A percentile compares a stretch with the other conserved stretches of the same genome.
phyloP scores from a whole-genome alignment of 2,329 filamentous ascomycete species.

The Hypoxylon sp. region DNA sequence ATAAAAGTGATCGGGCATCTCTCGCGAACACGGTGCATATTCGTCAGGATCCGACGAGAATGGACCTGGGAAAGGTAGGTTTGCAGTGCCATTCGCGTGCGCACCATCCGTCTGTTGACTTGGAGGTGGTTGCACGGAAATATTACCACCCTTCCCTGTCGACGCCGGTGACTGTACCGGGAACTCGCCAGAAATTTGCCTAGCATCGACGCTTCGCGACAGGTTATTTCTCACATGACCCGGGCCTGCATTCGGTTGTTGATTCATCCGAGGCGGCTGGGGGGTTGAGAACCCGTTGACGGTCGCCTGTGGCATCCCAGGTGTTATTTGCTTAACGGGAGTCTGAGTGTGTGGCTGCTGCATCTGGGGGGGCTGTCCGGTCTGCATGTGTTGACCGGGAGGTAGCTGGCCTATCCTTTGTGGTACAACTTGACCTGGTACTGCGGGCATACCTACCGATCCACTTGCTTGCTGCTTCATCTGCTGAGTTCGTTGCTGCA shows the following conservation, averaged over 20 bases:
- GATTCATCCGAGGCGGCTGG: slow-evolving; percentile 60
- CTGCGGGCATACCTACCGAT: slow-evolving; percentile 53
- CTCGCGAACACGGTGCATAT: slow-evolving; percentile 69
- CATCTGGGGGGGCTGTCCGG: slow-evolving; percentile 60
- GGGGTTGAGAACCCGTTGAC: slow-evolving; percentile 66
- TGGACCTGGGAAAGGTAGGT: slow-evolving; percentile 54
- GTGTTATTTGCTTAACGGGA: slow-evolving; percentile 62
- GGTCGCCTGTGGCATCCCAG: slow-evolving; percentile 62
- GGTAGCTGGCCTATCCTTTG: slow-evolving; percentile 62
- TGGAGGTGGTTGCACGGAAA: slow-evolving; percentile 58
- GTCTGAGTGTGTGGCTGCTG: slow-evolving; percentile 59
- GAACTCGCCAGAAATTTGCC: slow-evolving; percentile 59
- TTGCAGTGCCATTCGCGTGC: slow-evolving; percentile 47
- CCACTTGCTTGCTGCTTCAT: slow-evolving; percentile 64
- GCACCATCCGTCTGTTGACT: slow-evolving; percentile 53
- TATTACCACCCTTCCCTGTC: slow-evolving; percentile 57
- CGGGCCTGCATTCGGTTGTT: slow-evolving; percentile 60
- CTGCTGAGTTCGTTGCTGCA: slow-evolving; percentile 68
- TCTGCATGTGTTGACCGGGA: slow-evolving; percentile 59
- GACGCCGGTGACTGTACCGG: slow-evolving; percentile 63
- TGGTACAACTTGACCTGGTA: slow-evolving; percentile 57
- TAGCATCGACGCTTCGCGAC: slow-evolving; percentile 66
- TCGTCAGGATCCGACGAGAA: slow-evolving; percentile 64
- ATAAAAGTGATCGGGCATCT: slow-evolving; percentile 66
- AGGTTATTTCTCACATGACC: slow-evolving; percentile 67